Conservation (phyloP, 345 rosid species). For the Citrus australasica region DNA sequence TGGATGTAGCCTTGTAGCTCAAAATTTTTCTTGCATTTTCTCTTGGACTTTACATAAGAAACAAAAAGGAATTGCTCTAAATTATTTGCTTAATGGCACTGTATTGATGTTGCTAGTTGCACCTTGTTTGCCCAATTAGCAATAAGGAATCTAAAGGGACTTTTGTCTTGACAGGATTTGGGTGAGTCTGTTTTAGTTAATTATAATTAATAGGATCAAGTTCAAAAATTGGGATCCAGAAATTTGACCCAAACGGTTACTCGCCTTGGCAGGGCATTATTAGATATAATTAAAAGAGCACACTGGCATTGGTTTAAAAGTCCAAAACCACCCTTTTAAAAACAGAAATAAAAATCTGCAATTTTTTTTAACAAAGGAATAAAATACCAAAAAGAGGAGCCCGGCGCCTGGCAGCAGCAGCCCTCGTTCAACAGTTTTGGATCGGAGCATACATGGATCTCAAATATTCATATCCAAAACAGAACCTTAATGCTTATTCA, state of each 20-base stretch:
- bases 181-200: not conserved
- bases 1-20: not conserved
- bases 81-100: not conserved
- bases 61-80: conserved; percentile 1
- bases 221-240: too few relatives aligned
- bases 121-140: not conserved
- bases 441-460: conserved; percentile 6
- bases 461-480: not conserved
- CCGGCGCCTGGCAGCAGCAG: not conserved
- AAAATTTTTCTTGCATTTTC: not conserved
- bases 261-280: too few relatives aligned
- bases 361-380: too few relatives aligned
- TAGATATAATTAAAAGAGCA: too few relatives aligned
- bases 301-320: not conserved
- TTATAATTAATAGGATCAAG: not conserved
- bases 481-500: not conserved
- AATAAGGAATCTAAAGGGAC: conserved; percentile 3
- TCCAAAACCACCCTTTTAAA: conserved; percentile 8
- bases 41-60: conserved; percentile 10
- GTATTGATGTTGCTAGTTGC: conserved; percentile 1
- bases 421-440: not conserved
- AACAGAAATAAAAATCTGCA: not conserved
- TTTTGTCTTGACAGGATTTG: conserved; percentile 1
- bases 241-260: too few relatives aligned
- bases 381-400: too few relatives aligned